Conservation (phyloP, 116 monocot species). For the Thalassia testudinum region DNA sequence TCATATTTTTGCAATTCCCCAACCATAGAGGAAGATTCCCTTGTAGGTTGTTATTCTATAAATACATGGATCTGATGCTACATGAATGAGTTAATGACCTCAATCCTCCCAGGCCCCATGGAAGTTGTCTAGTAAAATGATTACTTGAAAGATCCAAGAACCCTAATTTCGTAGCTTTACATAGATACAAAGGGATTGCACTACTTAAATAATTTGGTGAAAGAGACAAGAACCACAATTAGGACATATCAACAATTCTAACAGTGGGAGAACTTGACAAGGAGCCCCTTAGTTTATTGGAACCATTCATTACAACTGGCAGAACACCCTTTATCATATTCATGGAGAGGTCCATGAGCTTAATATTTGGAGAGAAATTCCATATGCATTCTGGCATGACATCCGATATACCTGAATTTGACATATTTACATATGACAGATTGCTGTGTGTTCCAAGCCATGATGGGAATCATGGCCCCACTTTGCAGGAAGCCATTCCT, state of each 20-base stretch:
- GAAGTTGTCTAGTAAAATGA: constrained; percentile 8
- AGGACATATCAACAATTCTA: neutral
- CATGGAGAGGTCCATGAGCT: constrained; percentile 7
- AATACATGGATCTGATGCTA: too few species aligned
- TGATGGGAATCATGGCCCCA: too few species aligned
- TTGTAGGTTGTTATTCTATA: constrained; percentile 5
- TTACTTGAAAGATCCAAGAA: constrained; percentile 24
- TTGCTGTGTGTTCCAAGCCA: too few species aligned
- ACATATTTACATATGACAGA: too few species aligned
- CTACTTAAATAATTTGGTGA: constrained; percentile 17
- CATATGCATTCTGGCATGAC: too few species aligned
- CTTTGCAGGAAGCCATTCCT: too few species aligned
- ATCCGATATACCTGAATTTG: too few species aligned
- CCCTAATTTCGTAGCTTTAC: constrained; percentile 12
- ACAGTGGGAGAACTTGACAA: neutral
- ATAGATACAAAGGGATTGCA: constrained; percentile 12
- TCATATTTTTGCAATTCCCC: neutral
- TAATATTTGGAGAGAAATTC: constrained; percentile 2
- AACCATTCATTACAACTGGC: neutral
- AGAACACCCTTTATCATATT: constrained; percentile 12
- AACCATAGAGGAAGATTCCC: constrained; percentile 7
- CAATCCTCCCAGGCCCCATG: too few species aligned
- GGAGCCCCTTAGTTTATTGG: too few species aligned
- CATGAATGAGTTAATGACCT: too few species aligned
- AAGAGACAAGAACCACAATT: constrained; percentile 3